Percentiles rank a stretch among this genome's conserved stretches.
Evolutionary conservation across 2,329 filamentous ascomycete genomes (phyloP).

Genomic region (Fusarium citri): DNA sequence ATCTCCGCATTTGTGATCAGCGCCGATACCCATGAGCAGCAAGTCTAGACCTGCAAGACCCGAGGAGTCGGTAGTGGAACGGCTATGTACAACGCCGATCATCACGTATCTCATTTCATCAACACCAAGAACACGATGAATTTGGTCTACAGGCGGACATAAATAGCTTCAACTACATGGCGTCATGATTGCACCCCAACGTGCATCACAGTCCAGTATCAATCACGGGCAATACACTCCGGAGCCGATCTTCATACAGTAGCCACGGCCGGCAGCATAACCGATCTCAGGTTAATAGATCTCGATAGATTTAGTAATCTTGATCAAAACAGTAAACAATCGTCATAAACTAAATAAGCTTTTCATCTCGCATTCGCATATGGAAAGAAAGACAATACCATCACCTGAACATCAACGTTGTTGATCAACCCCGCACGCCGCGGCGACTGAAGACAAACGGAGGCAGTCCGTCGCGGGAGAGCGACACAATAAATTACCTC

Average conservation of each 20-base stretch:
- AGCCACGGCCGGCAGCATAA: neutral
- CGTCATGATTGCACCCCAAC: too few relatives aligned
- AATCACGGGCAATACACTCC: too few relatives aligned
- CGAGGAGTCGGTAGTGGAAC: neutral
- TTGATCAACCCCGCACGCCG: neutral
- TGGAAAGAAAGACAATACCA: neutral
- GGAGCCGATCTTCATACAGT: neutral
- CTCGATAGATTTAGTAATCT: neutral
- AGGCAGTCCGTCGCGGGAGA: conserved; percentile 17
- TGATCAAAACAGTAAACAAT: neutral
- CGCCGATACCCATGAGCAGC: neutral
- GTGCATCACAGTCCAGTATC: too few relatives aligned
- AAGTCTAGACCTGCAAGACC: neutral
- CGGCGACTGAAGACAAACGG: neutral
- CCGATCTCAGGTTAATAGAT: too few relatives aligned
- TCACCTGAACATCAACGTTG: neutral
- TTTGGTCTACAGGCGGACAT: accelerated
- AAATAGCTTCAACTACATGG: neutral
- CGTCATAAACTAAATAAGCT: neutral
- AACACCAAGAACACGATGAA: neutral
- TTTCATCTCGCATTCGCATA: neutral
- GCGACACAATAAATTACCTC: neutral
- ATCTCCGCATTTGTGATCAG: neutral
- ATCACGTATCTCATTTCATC: neutral
- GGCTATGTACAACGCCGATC: neutral